Evolutionary conservation across 2,329 filamentous ascomycete species (phyloP), one percentile per base, ranked within the genome.

Genomic region (Botrytis paeoniae): DNA sequence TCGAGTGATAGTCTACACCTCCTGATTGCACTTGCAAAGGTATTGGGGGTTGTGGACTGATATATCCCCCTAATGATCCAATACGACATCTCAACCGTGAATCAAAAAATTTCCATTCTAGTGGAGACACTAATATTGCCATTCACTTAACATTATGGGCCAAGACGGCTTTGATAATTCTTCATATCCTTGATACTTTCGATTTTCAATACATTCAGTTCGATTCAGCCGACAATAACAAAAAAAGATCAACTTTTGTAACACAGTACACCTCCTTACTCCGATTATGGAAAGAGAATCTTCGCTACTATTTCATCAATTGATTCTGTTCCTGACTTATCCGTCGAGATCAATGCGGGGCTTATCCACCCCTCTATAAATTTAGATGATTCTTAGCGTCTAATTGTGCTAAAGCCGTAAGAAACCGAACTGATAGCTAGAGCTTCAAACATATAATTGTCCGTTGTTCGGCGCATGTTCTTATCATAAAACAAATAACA

Each of bases 281-380:
- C 64, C 64, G 64, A 54, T 68, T 22, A 22, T 68, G 64, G 64
- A 54, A 54, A 25, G 32, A 39, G 37, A 54, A 29, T 29, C 25
- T 39, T 51, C 20, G 16, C 32, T n/a, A 18, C 22, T 25, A n/a
- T 39, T 22, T 43, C 7, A n/a, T 18, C 14, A 20, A 20, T 25
- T 29, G 51, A 29, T 54, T 39, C 25, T 57, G 48, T 41, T 68
- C 45, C 64, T 68, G 64, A 57, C 64, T 68, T 68, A 68, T 68
- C 64, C 64, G 48, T 37, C 22, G n/a, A 57, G 64, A 68, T 68
- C 25, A 9, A 8, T 41, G 35, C 25, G 22, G 45, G 64, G 22
- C 64, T 39, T 20, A 41, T 64, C 62, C 62, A 64, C n/a, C n/a
- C 32, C 41, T 48, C 45, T 68, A 54, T 54, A 2, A 54, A 54